Conservation (phyloP, 306 rosid species). For the Lagenaria siceraria region DNA sequence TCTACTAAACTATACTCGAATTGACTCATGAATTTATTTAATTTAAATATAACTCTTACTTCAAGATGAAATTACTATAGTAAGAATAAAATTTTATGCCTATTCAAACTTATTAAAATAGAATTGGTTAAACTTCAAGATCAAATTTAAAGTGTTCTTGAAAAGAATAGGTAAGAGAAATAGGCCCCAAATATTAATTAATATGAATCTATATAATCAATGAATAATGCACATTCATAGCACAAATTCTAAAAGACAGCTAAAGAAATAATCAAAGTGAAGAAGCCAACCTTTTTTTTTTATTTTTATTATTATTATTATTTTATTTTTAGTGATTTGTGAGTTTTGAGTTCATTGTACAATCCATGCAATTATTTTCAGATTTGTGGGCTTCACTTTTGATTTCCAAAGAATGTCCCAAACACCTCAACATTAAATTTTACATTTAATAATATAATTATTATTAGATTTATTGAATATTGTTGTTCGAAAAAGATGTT, state of each 20-base stretch:
- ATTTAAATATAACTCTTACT: no score
- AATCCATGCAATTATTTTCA: not conserved
- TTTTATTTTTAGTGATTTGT: not conserved
- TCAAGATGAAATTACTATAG: no score
- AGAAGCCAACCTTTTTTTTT: not conserved
- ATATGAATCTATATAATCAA: no score
- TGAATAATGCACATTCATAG: no score
- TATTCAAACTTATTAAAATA: no score
- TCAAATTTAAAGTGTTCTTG: no score
- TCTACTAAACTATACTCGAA: no score
- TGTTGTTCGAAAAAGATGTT: not conserved
- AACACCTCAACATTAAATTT: not conserved
- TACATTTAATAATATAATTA: not conserved
- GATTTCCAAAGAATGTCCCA: slow-evolving; percentile 1
- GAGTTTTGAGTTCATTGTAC: slow-evolving; percentile 3
- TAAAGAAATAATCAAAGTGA: not conserved
- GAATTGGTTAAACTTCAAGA: no score
- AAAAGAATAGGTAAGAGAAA: no score
- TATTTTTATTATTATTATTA: not conserved
- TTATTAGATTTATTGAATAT: not conserved
- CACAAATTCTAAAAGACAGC: not conserved
- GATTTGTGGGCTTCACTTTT: not conserved
- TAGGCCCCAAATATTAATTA: no score
- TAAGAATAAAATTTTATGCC: no score
- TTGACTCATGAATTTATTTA: no score